phyloP scores from a whole-genome alignment of 2,329 filamentous ascomycete genomes.

The Fusarium sp. region DNA sequence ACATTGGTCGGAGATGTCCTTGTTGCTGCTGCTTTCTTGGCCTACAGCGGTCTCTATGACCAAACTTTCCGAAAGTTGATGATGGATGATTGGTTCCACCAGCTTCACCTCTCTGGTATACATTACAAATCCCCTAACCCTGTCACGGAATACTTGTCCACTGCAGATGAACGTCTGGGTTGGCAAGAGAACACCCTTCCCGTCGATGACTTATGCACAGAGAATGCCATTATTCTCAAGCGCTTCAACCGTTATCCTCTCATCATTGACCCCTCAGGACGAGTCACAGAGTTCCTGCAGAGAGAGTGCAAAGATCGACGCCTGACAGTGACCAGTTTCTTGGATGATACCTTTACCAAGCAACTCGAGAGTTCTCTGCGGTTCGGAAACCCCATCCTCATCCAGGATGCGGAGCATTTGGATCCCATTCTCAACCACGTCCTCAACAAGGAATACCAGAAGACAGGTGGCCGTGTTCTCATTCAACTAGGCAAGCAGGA shows the following conservation, averaged over 20 bases:
- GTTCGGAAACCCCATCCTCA: slow-evolving; percentile 98
- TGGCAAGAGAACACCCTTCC: slow-evolving; percentile 96
- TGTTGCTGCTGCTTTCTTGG: slow-evolving; percentile 95
- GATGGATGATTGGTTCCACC: slow-evolving; percentile 97
- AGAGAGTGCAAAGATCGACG: slow-evolving; percentile 94
- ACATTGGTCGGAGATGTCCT: slow-evolving; percentile 96
- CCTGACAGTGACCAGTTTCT: slow-evolving; percentile 95
- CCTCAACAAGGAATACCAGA: slow-evolving; percentile 99
- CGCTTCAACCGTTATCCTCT: slow-evolving; percentile 98
- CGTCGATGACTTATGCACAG: slow-evolving; percentile 96
- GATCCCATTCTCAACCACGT: slow-evolving; percentile 98
- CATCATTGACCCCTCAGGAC: slow-evolving; percentile 96
- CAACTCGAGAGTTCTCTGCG: slow-evolving; percentile 96
- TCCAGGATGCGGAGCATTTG: slow-evolving; percentile 96
- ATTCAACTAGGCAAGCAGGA: slow-evolving; percentile 99
- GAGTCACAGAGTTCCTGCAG: slow-evolving; percentile 93
- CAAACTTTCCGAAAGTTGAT: slow-evolving; percentile 98
- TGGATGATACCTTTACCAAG: slow-evolving; percentile 98
- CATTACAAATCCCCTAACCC: slow-evolving; percentile 94
- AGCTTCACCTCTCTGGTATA: slow-evolving; percentile 92
- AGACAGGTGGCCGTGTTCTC: slow-evolving; percentile 95
- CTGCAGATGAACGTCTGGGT: slow-evolving; percentile 89
- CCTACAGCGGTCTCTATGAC: slow-evolving; percentile 96
- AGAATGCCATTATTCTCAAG: slow-evolving; percentile 97
- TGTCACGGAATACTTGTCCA: slow-evolving; percentile 95